Evolutionary conservation across 106 monocot genomes (phyloP).

Genomic region (Gastrodia elata): DNA sequence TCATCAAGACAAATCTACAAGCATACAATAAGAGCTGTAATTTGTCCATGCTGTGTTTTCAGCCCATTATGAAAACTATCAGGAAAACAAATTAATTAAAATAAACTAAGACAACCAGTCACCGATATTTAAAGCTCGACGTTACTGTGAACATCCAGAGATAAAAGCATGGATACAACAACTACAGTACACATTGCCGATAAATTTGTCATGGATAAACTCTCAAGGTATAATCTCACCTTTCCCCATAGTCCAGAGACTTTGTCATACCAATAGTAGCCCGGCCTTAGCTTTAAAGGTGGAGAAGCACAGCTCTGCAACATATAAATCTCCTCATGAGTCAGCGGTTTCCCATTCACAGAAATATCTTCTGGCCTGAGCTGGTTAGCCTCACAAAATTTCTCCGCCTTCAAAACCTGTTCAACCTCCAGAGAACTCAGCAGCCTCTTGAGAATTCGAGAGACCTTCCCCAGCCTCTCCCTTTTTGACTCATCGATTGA

Average conservation of each 20-base stretch:
- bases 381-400: constrained; percentile 62
- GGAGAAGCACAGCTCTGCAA: constrained; percentile 51
- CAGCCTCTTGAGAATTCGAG: constrained; percentile 52
- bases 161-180: neutral
- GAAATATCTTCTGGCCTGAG: constrained; percentile 51
- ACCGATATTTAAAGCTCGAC: neutral
- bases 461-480: constrained; percentile 56
- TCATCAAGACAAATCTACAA: neutral
- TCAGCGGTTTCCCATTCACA: constrained; percentile 57
- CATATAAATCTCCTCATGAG: constrained; percentile 50
- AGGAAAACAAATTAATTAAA: neutral
- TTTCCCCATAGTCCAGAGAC: constrained; percentile 87
- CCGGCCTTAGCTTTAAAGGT: constrained; percentile 58
- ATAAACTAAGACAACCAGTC: neutral
- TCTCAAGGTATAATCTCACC: constrained; percentile 24
- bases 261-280: constrained; percentile 90
- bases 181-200: neutral
- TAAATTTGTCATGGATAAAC: neutral
- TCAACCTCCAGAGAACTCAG: constrained; percentile 58
- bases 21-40: neutral
- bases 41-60: neutral
- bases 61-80: neutral
- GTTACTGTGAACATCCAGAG: neutral
- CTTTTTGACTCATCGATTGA: constrained; percentile 61
- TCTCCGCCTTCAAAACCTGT: constrained; percentile 70